Percentiles rank a stretch among this genome's conserved stretches.
Evolutionary conservation across 257 asterid genomes (phyloP).

Genomic region (Nicotiana otophora): DNA sequence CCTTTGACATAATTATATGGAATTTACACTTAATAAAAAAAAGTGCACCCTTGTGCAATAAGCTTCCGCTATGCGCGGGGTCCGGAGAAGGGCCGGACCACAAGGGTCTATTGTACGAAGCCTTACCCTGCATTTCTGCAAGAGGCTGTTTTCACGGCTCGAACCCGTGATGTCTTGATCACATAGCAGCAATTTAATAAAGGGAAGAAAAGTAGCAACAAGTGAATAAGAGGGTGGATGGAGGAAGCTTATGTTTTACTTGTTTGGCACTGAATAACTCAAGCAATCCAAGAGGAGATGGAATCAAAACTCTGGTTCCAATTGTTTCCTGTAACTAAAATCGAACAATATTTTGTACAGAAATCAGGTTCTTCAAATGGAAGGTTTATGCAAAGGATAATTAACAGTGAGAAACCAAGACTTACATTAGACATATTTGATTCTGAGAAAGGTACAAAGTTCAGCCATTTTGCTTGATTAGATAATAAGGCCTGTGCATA

Average conservation of each 20-base stretch:
- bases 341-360: neutral
- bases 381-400: neutral
- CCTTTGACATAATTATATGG: neutral
- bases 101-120: too few relatives aligned
- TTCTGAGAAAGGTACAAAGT: slow-evolving; percentile 45
- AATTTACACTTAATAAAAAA: neutral
- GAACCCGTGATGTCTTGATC: too few relatives aligned
- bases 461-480: slow-evolving; percentile 67
- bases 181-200: too few relatives aligned
- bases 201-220: neutral
- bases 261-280: slow-evolving; percentile 62
- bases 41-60: too few relatives aligned
- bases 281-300: slow-evolving; percentile 52
- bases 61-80: too few relatives aligned
- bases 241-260: slow-evolving; percentile 20
- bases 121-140: too few relatives aligned
- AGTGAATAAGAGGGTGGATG: neutral
- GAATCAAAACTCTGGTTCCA: slow-evolving; percentile 66
- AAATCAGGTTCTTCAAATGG: neutral
- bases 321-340: slow-evolving; percentile 36
- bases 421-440: slow-evolving; percentile 41
- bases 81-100: too few relatives aligned
- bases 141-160: too few relatives aligned
- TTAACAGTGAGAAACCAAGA: neutral
- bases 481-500: slow-evolving; percentile 54